Evolutionary conservation across 1,139 yeast species (phyloP).

Genomic region (Pichia sp.): DNA sequence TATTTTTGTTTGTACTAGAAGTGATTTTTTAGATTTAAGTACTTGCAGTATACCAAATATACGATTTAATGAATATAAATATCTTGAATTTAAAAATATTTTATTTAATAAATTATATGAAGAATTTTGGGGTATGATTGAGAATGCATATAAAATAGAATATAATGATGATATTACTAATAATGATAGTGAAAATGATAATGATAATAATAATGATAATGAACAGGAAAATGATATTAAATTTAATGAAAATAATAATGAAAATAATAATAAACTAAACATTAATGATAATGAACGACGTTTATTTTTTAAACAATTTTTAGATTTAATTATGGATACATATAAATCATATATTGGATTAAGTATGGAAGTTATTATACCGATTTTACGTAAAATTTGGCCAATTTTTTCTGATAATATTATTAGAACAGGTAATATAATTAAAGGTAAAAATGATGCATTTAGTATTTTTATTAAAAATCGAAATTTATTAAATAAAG

Average conservation of each 20-base stretch:
- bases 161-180: background rate
- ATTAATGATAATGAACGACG: constrained; percentile 2
- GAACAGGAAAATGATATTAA: background rate
- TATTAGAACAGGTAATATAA: constrained; percentile 15
- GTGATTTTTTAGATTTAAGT: constrained; percentile 22
- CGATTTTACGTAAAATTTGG: constrained; percentile 26
- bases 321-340: constrained; percentile 25
- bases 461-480: constrained; percentile 24
- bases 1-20: constrained; percentile 22
- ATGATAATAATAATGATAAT: background rate
- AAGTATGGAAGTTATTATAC: constrained; percentile 22
- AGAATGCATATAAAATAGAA: background rate
- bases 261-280: background rate
- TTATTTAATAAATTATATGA: constrained; percentile 13
- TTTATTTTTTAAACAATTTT: constrained; percentile 20
- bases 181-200: background rate
- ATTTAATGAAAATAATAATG: background rate
- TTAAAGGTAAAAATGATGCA: constrained; percentile 24
- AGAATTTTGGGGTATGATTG: constrained; percentile 15
- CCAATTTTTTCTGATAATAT: constrained; percentile 26
- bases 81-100: constrained; percentile 22
- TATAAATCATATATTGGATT: constrained; percentile 25
- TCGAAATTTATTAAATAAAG: constrained; percentile 23
- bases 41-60: constrained; percentile 24
- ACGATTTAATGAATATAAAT: constrained; percentile 19